Percentiles rank a stretch among this genome's conserved stretches.
Conservation (phyloP, 345 rosid species). For the Chamaenerion angustifolium region DNA sequence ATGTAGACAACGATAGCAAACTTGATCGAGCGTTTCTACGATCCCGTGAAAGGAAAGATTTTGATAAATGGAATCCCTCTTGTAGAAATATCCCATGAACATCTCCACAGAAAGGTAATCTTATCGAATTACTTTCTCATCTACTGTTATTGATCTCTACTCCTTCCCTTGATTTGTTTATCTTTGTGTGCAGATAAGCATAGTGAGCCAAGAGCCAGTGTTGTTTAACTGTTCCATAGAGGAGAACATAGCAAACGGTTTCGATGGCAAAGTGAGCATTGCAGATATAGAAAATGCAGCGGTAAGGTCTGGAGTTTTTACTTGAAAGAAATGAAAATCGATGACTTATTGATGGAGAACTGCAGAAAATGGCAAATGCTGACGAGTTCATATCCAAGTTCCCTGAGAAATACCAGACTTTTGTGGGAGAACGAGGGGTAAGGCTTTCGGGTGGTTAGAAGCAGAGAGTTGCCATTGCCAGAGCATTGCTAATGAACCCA, state of each 20-base stretch:
- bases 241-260: conserved; percentile 61
- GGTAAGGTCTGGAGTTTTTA: conserved; percentile 14
- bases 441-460: conserved; percentile 94
- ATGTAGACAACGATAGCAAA: conserved; percentile 90
- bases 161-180: no score
- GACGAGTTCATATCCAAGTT: conserved; percentile 64
- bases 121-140: not conserved
- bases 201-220: conserved; percentile 95
- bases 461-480: conserved; percentile 81
- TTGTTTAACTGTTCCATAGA: conserved; percentile 53
- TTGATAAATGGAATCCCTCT: conserved; percentile 68
- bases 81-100: conserved; percentile 62
- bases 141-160: no score
- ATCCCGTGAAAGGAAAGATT: conserved; percentile 69
- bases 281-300: conserved; percentile 61
- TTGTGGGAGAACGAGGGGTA: conserved; percentile 77
- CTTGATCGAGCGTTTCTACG: conserved; percentile 84
- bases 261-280: conserved; percentile 41
- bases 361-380: conserved; percentile 93
- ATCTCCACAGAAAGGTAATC: conserved; percentile 64
- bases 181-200: conserved; percentile 50
- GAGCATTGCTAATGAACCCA: conserved; percentile 83
- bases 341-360: no score
- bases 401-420: conserved; percentile 66
- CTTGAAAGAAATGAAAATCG: no score